A percentile compares a stretch with the other conserved stretches of the same genome.
phyloP scores from a whole-genome alignment of 345 rosid genomes.

The Pistacia vera region DNA sequence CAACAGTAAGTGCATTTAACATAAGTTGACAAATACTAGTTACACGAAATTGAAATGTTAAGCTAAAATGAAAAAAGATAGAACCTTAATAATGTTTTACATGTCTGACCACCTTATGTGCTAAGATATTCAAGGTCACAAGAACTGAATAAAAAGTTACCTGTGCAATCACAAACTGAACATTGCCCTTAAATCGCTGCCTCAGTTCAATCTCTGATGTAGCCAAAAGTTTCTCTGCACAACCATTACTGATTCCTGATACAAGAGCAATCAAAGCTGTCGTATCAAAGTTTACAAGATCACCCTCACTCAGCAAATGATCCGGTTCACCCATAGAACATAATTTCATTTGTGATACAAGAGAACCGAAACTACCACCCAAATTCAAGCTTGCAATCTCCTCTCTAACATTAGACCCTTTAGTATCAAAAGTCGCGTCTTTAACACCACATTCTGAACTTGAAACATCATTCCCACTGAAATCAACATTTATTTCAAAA shows the following conservation, averaged over 20 bases:
- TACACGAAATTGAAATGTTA: neutral
- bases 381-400: conserved; percentile 22
- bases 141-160: conserved; percentile 31
- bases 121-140: neutral
- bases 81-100: neutral
- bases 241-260: conserved; percentile 86
- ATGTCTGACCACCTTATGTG: neutral
- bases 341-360: conserved; percentile 48
- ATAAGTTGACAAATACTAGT: neutral
- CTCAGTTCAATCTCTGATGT: conserved; percentile 48
- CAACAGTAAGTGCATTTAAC: neutral
- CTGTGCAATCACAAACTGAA: conserved; percentile 78
- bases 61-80: neutral
- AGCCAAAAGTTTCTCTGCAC: conserved; percentile 54
- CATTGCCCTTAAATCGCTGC: conserved; percentile 76
- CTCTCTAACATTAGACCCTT: conserved; percentile 22
- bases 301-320: conserved; percentile 27
- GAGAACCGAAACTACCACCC: conserved; percentile 35
- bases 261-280: conserved; percentile 86
- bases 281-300: conserved; percentile 71
- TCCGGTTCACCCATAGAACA: neutral
- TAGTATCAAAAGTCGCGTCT: conserved; percentile 19
- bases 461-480: conserved; percentile 6
- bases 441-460: conserved; percentile 21
- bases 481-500: conserved; percentile 59